phyloP scores from a whole-genome alignment of 768 basidiomycete genomes.

The Kwoniella mangroviensis region DNA sequence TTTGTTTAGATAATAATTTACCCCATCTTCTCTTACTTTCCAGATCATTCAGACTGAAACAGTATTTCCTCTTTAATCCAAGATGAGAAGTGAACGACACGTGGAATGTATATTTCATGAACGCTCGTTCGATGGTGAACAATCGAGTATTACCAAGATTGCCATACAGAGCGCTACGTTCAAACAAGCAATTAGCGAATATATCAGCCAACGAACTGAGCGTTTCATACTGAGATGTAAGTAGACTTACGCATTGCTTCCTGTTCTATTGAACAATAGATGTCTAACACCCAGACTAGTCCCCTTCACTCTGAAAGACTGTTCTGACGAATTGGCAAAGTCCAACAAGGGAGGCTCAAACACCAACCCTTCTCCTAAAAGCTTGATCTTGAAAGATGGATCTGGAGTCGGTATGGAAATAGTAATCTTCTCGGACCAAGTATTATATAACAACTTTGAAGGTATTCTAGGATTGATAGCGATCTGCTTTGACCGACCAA shows the following conservation, averaged over 20 bases:
- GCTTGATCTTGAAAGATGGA: conserved; percentile 76
- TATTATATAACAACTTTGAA: conserved; percentile 78
- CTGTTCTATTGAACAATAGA: conserved; percentile 80
- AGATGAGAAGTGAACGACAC: conserved; percentile 71
- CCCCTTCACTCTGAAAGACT: conserved; percentile 90
- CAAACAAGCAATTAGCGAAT: too few relatives aligned
- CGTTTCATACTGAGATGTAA: not conserved
- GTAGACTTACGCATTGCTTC: conserved; percentile 71
- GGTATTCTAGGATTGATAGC: conserved; percentile 69
- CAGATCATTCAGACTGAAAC: conserved; percentile 88
- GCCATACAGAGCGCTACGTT: conserved; percentile 64
- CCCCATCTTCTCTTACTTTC: conserved; percentile 65
- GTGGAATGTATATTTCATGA: conserved; percentile 97
- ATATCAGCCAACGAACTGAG: not conserved
- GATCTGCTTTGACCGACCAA: conserved; percentile 61
- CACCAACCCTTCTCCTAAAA: conserved; percentile 82
- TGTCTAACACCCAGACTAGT: conserved; percentile 78
- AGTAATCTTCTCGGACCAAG: conserved; percentile 84
- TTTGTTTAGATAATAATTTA: conserved; percentile 37
- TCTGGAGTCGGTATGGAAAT: conserved; percentile 85
- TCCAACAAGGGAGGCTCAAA: conserved; percentile 85
- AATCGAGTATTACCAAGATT: conserved; percentile 78
- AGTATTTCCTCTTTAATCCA: conserved; percentile 78
- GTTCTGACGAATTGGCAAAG: conserved; percentile 77
- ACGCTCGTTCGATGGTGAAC: conserved; percentile 65